Percentiles rank a stretch among this genome's conserved stretches.
phyloP scores from a whole-genome alignment of 2,329 filamentous ascomycete genomes.

The Stagonosporopsis tanaceti region DNA sequence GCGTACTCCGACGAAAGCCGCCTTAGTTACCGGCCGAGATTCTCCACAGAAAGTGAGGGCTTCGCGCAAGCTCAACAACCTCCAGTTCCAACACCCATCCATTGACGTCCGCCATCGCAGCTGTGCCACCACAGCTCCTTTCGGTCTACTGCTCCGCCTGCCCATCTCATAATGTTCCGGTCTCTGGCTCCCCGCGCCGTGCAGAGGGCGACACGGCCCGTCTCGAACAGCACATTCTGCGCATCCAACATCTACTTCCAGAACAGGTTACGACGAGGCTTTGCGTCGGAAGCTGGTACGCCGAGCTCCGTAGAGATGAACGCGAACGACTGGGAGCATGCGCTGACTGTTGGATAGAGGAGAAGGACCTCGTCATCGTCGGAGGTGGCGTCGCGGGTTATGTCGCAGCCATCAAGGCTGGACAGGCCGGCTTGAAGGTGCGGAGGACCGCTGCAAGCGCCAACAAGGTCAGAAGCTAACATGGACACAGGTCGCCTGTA shows the following conservation, averaged over 20 bases:
- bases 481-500: constrained; percentile 80
- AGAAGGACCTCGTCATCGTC: constrained; percentile 97
- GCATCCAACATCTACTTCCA: constrained; percentile 57
- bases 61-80: constrained; percentile 45
- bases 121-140: constrained; percentile 42
- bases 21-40: constrained; percentile 29
- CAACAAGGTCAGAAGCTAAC: constrained; percentile 16
- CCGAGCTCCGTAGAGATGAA: constrained; percentile 27
- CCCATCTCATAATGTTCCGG: constrained; percentile 59
- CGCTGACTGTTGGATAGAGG: constrained; percentile 66
- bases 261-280: constrained; percentile 62
- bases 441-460: constrained; percentile 28
- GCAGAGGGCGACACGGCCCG: constrained; percentile 52
- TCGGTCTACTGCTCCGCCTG: constrained; percentile 33
- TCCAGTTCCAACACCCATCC: constrained; percentile 45
- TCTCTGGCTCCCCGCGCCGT: constrained; percentile 59
- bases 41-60: constrained; percentile 15
- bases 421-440: constrained; percentile 95
- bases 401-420: constrained; percentile 98
- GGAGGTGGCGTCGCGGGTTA: constrained; percentile 98
- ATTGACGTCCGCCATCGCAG: constrained; percentile 46
- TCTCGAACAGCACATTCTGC: constrained; percentile 50
- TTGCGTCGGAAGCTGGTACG: constrained; percentile 62
- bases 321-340: constrained; percentile 14
- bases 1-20: constrained; percentile 36